Evolutionary conservation across 768 basidiomycete species (phyloP), one percentile per base, ranked within the genome.

Genomic region (Boletus bicolor): DNA sequence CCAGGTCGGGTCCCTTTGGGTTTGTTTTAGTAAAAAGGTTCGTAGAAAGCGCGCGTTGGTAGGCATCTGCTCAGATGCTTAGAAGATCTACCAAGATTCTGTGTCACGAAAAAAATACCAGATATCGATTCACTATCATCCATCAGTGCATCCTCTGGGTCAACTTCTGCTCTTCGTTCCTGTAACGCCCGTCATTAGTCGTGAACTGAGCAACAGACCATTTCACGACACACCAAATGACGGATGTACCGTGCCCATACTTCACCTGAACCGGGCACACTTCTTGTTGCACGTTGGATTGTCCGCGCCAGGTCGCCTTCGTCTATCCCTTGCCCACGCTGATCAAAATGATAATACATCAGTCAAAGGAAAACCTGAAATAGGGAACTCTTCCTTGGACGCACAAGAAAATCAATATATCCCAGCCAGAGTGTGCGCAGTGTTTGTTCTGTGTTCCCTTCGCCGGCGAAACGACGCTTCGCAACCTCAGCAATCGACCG

Each of bases 221-320:
- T 36, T 15, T 19, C 43, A 9, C n/a, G 28, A 64, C 80, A 58
- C 52, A 89, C 91, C 71, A 89, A 63, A 59, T 81, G 80, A 38
- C 88, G 83, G 12, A 93, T 83, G 67, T 89, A 90, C 41, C 84
- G 77, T 6, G 89, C 85, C 86, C 88, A 90, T 15, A 91, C 73
- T 63, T 89, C 87, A 19, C 91, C 91, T 35, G 81, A 89, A 17
- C 77, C 80, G 39, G 91, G 90, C 0, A 85, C 83, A 64, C 91
- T 91, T 54, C 88, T 79, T 10, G 82, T 67, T 11, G 89, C 90
- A 41, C 90, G 76, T 55, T 71, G 73, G 30, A 82, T 75, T 15
- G 76, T 67, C n/a, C 63, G 61, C 32, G 75, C 56, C 60, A 86
- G 77, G 10, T 67, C 67, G 1, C 76, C 76, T 34, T 72, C 70